These are phyloP conservation scores for Mallotus repandus DNA, from an alignment of 441 rosid genomes.

Conservation along the genomic window DNA sequence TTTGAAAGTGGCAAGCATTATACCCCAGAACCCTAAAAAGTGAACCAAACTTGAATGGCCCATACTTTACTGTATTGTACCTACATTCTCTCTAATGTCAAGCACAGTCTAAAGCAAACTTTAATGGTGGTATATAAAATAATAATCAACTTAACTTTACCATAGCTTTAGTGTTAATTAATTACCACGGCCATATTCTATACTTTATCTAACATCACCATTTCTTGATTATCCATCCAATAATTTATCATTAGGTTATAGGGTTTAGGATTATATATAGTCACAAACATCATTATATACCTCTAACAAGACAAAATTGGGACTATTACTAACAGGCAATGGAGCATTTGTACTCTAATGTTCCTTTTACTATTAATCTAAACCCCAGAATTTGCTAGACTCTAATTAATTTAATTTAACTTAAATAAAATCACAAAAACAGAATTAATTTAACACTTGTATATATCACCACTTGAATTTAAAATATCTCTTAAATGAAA, in stretches of 20 bases:
- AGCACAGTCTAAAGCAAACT: not conserved
- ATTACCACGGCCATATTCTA: not conserved
- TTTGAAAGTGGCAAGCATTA: conserved; percentile 50
- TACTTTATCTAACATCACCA: not conserved
- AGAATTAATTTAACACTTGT: too few species aligned
- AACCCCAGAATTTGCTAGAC: too few species aligned
- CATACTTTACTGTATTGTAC: conserved; percentile 39
- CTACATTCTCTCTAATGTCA: conserved; percentile 4
- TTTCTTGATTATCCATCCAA: not conserved
- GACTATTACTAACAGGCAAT: not conserved
- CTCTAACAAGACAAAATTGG: not conserved
- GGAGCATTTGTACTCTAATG: too few species aligned
- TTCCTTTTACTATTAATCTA: too few species aligned
- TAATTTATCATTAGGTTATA: not conserved
- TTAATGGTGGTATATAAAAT: not conserved
- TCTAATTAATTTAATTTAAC: too few species aligned
- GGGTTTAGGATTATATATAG: not conserved
- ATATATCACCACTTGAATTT: too few species aligned
- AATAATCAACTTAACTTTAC: not conserved
- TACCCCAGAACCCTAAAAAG: conserved; percentile 33
- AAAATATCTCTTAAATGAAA: too few species aligned
- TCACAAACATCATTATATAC: too few species aligned
- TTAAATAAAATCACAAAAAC: too few species aligned
- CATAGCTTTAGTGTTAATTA: not conserved
- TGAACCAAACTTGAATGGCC: conserved; percentile 27